These are phyloP conservation scores for Chenopodium album DNA, from an alignment of 148 eudicot species.

Conservation along the genomic window DNA sequence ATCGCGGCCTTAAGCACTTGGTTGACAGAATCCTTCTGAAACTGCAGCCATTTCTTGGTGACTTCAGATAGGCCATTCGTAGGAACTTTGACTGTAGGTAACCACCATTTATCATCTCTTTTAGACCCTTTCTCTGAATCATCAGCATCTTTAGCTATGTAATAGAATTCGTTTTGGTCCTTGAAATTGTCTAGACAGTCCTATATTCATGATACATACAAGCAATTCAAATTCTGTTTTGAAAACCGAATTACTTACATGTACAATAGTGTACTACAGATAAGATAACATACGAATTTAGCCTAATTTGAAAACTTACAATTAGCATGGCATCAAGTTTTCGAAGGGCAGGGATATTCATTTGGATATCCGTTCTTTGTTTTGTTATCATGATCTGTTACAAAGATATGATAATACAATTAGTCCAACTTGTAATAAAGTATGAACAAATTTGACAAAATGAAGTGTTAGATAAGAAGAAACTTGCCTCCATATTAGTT, in stretches of 20 bases:
- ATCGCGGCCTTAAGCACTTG: constrained; percentile 81
- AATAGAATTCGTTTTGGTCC: constrained; percentile 66
- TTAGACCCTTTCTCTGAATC: constrained; percentile 39
- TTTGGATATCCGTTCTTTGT: constrained; percentile 67
- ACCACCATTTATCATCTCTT: constrained; percentile 80
- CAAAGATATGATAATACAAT: not conserved
- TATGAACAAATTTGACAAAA: not conserved
- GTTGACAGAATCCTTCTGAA: constrained; percentile 69
- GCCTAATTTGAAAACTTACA: constrained; percentile 37
- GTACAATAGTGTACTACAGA: not conserved
- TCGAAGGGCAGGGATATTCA: constrained; percentile 69
- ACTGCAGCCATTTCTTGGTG: constrained; percentile 55
- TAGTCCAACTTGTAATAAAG: not conserved
- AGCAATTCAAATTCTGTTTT: not conserved
- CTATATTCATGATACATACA: constrained; percentile 31
- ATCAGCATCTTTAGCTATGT: constrained; percentile 50
- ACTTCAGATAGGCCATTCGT: constrained; percentile 57
- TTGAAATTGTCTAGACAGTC: constrained; percentile 69
- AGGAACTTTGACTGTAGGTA: constrained; percentile 72
- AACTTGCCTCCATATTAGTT: constrained; percentile 62
- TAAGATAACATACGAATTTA: not conserved
- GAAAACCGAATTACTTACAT: not conserved
- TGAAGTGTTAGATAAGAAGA: not conserved
- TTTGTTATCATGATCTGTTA: constrained; percentile 65
- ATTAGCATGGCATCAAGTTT: constrained; percentile 82